Percentiles rank a stretch among this genome's conserved stretches.
Evolutionary conservation across 352 stramenopile genomes (phyloP).

Genomic region (Phytophthora sp.): DNA sequence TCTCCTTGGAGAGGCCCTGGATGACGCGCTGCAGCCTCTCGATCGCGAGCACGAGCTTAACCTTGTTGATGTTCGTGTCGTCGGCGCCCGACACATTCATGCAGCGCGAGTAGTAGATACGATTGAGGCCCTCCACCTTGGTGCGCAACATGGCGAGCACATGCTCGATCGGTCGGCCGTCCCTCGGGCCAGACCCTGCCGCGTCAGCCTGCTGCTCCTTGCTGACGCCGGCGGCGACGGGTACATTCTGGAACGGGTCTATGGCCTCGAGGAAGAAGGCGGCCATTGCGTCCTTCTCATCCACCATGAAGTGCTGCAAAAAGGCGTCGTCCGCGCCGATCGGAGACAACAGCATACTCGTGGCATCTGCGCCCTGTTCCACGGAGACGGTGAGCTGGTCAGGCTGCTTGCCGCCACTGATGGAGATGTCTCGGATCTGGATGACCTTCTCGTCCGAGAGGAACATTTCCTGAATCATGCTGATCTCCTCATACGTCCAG

Average conservation of each 20-base stretch:
- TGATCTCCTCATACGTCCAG: constrained; percentile 62
- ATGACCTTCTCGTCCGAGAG: constrained; percentile 51
- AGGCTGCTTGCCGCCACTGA: constrained; percentile 27
- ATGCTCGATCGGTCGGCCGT: constrained; percentile 40
- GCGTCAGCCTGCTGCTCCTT: constrained; percentile 12
- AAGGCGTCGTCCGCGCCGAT: constrained; percentile 59
- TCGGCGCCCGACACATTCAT: constrained; percentile 43
- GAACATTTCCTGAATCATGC: constrained; percentile 64
- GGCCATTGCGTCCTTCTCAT: constrained; percentile 69
- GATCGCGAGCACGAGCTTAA: constrained; percentile 59
- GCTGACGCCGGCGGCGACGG: constrained; percentile 12
- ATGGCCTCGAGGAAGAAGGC: constrained; percentile 67
- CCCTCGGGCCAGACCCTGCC: constrained; percentile 6
- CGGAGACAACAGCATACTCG: constrained; percentile 62
- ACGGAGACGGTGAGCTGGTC: constrained; percentile 29
- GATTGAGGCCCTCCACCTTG: constrained; percentile 58
- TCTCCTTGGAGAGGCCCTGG: constrained; percentile 48
- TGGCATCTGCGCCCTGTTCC: constrained; percentile 43
- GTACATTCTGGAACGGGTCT: constrained; percentile 55
- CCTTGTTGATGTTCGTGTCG: constrained; percentile 40
- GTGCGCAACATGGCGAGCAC: constrained; percentile 54
- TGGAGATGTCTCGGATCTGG: constrained; percentile 51
- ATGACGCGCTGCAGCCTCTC: constrained; percentile 63
- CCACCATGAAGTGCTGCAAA: constrained; percentile 49
- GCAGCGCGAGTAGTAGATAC: constrained; percentile 71